Percentiles rank a stretch among this genome's conserved stretches.
phyloP scores from a whole-genome alignment of 345 rosid genomes.

The Boechera divaricarpa region DNA sequence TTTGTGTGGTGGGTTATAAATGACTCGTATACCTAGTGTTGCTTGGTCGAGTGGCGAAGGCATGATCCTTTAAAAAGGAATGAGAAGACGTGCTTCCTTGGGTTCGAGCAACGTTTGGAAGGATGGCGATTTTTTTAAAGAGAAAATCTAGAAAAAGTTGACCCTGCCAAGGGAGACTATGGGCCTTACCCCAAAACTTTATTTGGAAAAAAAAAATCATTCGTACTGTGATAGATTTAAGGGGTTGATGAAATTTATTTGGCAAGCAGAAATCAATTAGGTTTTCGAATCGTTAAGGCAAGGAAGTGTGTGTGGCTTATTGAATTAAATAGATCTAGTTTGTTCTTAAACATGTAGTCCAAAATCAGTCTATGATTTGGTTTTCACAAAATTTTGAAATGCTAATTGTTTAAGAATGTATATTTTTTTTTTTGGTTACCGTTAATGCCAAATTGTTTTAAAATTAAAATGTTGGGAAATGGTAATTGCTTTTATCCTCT shows the following conservation, averaged over 20 bases:
- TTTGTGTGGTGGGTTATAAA: not conserved
- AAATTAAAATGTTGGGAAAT: not conserved
- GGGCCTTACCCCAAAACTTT: not conserved
- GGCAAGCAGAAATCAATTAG: not conserved
- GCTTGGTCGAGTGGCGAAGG: too few relatives aligned
- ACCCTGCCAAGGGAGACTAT: too few relatives aligned
- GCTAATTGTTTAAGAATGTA: not conserved
- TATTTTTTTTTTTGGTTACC: not conserved
- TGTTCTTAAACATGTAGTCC: not conserved
- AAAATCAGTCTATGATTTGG: not conserved
- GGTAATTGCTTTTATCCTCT: not conserved
- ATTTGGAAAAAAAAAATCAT: not conserved
- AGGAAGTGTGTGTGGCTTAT: not conserved
- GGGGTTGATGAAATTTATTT: not conserved
- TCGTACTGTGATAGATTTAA: not conserved
- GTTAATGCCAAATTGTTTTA: not conserved
- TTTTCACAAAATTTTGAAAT: not conserved
- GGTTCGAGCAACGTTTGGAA: not conserved
- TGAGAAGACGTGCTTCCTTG: not conserved
- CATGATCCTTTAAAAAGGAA: too few relatives aligned
- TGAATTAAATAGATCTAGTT: not conserved
- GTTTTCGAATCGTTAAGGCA: not conserved
- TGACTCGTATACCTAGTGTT: not conserved
- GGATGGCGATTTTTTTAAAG: not conserved
- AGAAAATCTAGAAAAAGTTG: not conserved